Base-by-base conservation (phyloP, 441 rosid genomes). In the Pelargonium myrrhifolium region DNA sequence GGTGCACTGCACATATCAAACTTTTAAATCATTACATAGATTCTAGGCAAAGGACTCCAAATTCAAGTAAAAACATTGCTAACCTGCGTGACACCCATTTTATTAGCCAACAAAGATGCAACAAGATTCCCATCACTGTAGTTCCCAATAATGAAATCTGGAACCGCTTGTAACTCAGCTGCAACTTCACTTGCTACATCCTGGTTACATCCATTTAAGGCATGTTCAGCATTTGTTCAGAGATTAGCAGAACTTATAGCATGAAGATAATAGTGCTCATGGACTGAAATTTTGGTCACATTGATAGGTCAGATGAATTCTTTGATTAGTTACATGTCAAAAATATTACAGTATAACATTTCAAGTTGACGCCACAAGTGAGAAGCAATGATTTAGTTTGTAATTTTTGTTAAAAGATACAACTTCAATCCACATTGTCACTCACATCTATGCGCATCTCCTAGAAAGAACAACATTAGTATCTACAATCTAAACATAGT, bases 91-190 rank as follows among this genome's bases (percentile, higher is more conserved):
- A 89, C 86, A 68, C 97, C 97, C 98, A 92, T 92, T 76, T 66
- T 92, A 69, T 84, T 80, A 69, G 99, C 92, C 87, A 94, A 73
- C 66, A 94, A 77, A 65, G 98, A 88, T 6, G 98, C 94, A 74
- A 94, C 97, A 24, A 94, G 97, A 83, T 94, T 94, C 64, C 99
- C 98, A 53, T 92, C 99, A 79, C 98, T 92, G 74, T 94, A 94
- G 83, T 94, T 94, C 69, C 98, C 99, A 9, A 92, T 85, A 12
- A 94, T 86, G 72, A 92, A 88, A 84, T 89, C 96, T 17, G 99
- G 98, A 70, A 86, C 60, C 47, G 87, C 92, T 74, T 88, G 94
- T 31, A 92, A 62, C 78, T 94, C 94, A 21, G 89, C 89, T 0
- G 83, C 80, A 77, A 92, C 88, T 83, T 92, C 97, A 65, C 86